phyloP scores from a whole-genome alignment of 176 grass and related monocot genomes.

The Cenchrus fungigraminus region DNA sequence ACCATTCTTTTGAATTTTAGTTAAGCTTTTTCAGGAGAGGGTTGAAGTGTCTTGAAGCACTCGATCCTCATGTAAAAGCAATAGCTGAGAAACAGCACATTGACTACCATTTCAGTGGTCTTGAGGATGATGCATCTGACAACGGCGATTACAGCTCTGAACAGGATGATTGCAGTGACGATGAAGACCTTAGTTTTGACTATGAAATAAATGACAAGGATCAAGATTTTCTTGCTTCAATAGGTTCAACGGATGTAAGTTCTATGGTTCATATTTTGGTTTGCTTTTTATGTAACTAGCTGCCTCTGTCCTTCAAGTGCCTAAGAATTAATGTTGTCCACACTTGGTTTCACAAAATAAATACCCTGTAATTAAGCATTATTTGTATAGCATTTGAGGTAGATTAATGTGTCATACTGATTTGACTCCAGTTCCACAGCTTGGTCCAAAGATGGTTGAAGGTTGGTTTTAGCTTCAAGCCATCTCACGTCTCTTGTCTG shows the following conservation, averaged over 20 bases:
- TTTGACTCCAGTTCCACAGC: conserved; percentile 1
- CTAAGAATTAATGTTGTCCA: background rate
- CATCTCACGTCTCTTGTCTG: background rate
- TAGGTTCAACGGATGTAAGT: conserved; percentile 79
- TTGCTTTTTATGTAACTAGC: conserved; percentile 2
- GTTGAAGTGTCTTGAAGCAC: conserved; percentile 73
- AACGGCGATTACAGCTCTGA: conserved; percentile 57
- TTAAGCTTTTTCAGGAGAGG: conserved; percentile 89
- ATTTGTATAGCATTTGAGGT: conserved; percentile 1
- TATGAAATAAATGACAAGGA: conserved; percentile 65
- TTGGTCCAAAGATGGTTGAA: background rate
- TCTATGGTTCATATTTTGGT: background rate
- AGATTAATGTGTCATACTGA: background rate
- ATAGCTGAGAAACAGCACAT: conserved; percentile 80
- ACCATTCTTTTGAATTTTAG: conserved; percentile 44
- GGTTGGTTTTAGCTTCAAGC: no score
- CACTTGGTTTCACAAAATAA: background rate
- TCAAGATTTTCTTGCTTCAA: conserved; percentile 51
- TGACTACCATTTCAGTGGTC: conserved; percentile 72
- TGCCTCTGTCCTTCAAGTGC: background rate
- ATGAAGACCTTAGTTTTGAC: conserved; percentile 72
- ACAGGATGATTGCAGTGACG: conserved; percentile 56
- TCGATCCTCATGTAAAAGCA: conserved; percentile 80
- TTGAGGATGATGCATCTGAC: conserved; percentile 71
- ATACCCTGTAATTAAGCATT: conserved; percentile 17